These are phyloP conservation scores for Leersia perrieri DNA, from an alignment of 176 grass and related monocot species.

Conservation along the genomic window DNA sequence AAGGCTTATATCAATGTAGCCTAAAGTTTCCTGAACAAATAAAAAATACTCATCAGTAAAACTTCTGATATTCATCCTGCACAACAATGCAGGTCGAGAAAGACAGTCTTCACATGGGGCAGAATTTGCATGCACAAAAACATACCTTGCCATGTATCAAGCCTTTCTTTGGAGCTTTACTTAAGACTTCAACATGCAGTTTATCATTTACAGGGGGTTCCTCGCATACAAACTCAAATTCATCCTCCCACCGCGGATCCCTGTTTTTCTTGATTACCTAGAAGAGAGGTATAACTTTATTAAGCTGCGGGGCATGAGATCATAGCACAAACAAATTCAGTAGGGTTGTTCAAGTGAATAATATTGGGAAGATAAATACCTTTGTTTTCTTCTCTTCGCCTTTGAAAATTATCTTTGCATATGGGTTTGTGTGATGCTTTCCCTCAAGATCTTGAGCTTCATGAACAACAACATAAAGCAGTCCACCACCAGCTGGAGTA, in stretches of 20 bases:
- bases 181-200: constrained; percentile 78
- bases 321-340: background rate
- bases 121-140: background rate
- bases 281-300: background rate
- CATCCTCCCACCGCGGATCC: constrained; percentile 83
- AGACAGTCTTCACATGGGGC: background rate
- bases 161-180: constrained; percentile 66
- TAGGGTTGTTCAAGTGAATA: background rate
- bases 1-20: constrained; percentile 72
- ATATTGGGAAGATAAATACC: constrained; percentile 38
- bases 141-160: constrained; percentile 88
- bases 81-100: background rate
- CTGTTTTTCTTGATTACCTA: constrained; percentile 93
- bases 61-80: background rate
- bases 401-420: constrained; percentile 71
- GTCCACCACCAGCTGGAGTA: constrained; percentile 74
- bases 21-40: constrained; percentile 66
- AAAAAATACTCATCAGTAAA: constrained; percentile 8
- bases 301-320: background rate
- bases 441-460: constrained; percentile 94
- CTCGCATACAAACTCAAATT: constrained; percentile 90
- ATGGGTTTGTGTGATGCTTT: constrained; percentile 91
- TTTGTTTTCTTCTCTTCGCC: constrained; percentile 90
- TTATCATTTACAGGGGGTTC: constrained; percentile 78
- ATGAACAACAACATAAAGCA: constrained; percentile 75